Evolutionary conservation across 1,284 basidiomycete species (phyloP).

Genomic region (Coniferiporia weirii): DNA sequence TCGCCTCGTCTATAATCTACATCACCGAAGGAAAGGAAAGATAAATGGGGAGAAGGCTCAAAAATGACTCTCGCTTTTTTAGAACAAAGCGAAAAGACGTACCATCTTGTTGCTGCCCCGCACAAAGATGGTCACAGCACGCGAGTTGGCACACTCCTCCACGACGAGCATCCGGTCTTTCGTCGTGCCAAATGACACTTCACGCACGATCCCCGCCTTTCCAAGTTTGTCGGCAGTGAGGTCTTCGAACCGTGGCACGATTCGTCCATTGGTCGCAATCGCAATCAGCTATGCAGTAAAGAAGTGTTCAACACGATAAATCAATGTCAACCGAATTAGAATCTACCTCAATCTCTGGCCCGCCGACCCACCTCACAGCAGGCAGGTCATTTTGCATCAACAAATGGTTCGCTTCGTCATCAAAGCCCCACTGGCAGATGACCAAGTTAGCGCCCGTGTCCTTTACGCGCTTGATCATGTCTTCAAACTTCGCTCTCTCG

Average conservation of each 20-base stretch:
- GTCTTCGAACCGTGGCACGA: constrained; percentile 97
- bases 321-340: constrained; percentile 1
- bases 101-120: constrained; percentile 99
- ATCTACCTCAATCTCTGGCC: constrained; percentile 92
- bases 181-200: constrained; percentile 95
- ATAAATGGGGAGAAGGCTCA: not conserved
- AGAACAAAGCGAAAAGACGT: constrained; percentile 21
- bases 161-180: constrained; percentile 99
- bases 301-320: not conserved
- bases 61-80: constrained; percentile 1
- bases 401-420: constrained; percentile 98
- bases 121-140: constrained; percentile 96
- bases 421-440: constrained; percentile 99
- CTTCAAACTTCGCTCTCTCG: constrained; percentile 92
- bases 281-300: constrained; percentile 72
- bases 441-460: constrained; percentile 98
- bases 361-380: constrained; percentile 98
- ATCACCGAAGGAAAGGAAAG: not conserved
- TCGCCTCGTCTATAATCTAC: constrained; percentile 97
- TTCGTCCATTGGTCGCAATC: constrained; percentile 96
- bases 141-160: constrained; percentile 95
- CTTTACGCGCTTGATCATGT: constrained; percentile 98
- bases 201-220: constrained; percentile 87
- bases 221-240: constrained; percentile 89
- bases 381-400: constrained; percentile 97